These are phyloP conservation scores for Globisporangium nodosum DNA, from an alignment of 352 stramenopile genomes.

Conservation along the genomic window DNA sequence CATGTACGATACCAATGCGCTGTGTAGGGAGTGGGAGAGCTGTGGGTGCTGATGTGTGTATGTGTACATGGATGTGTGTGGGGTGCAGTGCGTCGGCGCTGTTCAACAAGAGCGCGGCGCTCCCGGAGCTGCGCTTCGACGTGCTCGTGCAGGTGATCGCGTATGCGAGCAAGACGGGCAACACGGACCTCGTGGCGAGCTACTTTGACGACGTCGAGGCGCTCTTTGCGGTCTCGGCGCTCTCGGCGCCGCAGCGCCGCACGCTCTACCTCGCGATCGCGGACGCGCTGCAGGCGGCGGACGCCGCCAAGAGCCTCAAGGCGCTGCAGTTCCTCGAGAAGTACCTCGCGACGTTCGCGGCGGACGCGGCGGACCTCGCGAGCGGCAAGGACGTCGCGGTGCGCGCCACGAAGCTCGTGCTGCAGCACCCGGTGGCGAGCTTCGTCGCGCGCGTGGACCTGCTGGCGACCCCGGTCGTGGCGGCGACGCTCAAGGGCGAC, in stretches of 20 bases:
- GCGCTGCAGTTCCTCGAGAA: constrained; percentile 70
- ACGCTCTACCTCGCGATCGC: constrained; percentile 64
- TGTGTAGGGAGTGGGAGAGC: not conserved
- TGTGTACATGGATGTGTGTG: constrained; percentile 1
- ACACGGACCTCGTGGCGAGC: constrained; percentile 51
- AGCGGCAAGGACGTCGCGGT: constrained; percentile 71
- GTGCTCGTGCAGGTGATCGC: constrained; percentile 52
- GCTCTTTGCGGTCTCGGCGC: constrained; percentile 37
- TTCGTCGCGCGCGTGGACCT: constrained; percentile 90
- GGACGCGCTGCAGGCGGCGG: constrained; percentile 41
- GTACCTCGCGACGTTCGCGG: constrained; percentile 55
- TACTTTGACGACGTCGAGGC: constrained; percentile 70
- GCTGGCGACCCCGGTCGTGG: constrained; percentile 73
- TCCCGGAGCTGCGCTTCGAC: constrained; percentile 66
- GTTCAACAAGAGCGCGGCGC: constrained; percentile 65
- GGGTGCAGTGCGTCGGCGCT: constrained; percentile 41
- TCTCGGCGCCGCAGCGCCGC: constrained; percentile 47
- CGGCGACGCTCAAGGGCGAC: constrained; percentile 52
- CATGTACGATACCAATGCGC: constrained; percentile 28
- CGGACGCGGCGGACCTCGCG: constrained; percentile 46
- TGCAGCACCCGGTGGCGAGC: constrained; percentile 86
- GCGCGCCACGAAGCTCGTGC: constrained; percentile 78
- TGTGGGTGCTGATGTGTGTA: not conserved
- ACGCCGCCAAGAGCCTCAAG: constrained; percentile 38
- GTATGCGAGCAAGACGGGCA: constrained; percentile 50